These are phyloP conservation scores for Vitis rupestris DNA, from an alignment of 164 flowering plant species.

Conservation along the genomic window DNA sequence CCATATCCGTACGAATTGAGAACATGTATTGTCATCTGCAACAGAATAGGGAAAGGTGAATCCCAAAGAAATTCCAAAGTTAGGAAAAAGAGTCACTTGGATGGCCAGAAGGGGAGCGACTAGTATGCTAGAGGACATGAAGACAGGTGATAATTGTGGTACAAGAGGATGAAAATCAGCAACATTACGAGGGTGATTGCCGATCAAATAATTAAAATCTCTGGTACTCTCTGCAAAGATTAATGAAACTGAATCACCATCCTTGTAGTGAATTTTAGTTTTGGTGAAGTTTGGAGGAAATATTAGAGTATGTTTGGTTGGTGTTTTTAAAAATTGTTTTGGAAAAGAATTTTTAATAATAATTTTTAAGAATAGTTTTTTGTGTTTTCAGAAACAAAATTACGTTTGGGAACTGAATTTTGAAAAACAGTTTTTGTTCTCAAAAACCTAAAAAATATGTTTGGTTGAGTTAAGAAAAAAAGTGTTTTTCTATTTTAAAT, in stretches of 20 bases:
- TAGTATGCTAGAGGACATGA: not conserved
- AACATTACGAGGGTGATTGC: conserved; percentile 13
- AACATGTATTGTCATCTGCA: conserved; percentile 27
- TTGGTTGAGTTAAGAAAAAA: too few relatives aligned
- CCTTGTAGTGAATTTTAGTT: conserved; percentile 24
- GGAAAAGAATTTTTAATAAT: too few relatives aligned
- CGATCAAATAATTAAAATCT: conserved; percentile 21
- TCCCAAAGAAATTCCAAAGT: conserved; percentile 26
- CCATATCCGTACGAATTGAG: conserved; percentile 39
- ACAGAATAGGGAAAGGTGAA: conserved; percentile 19
- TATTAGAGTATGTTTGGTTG: not conserved
- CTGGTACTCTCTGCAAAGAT: conserved; percentile 30
- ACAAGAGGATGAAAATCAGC: conserved; percentile 21
- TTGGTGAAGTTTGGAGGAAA: conserved; percentile 20
- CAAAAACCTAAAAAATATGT: too few relatives aligned
- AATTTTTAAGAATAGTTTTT: too few relatives aligned
- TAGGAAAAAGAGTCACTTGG: conserved; percentile 30
- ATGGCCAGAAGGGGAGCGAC: conserved; percentile 24
- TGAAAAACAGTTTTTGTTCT: too few relatives aligned
- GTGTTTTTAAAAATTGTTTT: too few relatives aligned
- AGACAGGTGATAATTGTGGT: conserved; percentile 23
- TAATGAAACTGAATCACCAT: conserved; percentile 33
- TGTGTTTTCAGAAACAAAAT: too few relatives aligned
- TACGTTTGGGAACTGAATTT: too few relatives aligned
- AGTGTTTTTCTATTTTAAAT: too few relatives aligned